Evolutionary conservation across 306 rosid genomes (phyloP).

Genomic region (Ormosia emarginata): DNA sequence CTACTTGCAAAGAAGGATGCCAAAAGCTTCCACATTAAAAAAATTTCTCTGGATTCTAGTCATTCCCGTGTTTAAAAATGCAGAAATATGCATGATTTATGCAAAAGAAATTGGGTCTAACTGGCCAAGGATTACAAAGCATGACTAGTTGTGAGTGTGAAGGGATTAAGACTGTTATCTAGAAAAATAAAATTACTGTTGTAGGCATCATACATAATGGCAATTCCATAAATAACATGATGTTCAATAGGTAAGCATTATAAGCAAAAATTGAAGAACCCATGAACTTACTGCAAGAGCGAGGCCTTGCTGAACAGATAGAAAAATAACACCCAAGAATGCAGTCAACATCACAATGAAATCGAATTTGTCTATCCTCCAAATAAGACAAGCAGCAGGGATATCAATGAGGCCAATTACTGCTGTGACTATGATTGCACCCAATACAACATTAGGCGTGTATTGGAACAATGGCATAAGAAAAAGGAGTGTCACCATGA

Average conservation of each 20-base stretch:
- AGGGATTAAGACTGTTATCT: background rate
- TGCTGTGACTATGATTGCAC: constrained; percentile 88
- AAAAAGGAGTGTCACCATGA: constrained; percentile 88
- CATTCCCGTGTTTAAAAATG: background rate
- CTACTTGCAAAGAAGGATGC: background rate
- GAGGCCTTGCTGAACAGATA: constrained; percentile 86
- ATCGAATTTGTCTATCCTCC: constrained; percentile 89
- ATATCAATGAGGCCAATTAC: constrained; percentile 85
- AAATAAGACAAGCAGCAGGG: constrained; percentile 70
- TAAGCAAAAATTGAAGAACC: background rate
- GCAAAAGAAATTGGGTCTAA: background rate
- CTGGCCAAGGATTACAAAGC: background rate
- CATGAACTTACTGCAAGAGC: constrained; percentile 74
- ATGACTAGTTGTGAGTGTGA: background rate
- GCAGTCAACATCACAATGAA: constrained; percentile 74
- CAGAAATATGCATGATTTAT: background rate
- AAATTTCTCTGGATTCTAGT: background rate
- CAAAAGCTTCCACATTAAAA: background rate
- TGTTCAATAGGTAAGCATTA: background rate
- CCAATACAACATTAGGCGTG: constrained; percentile 87
- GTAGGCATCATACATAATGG: background rate
- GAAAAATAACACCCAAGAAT: constrained; percentile 74
- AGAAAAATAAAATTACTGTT: background rate
- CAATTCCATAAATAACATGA: background rate
- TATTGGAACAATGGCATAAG: constrained; percentile 92